These are phyloP conservation scores for Eucalyptus erythrocorys DNA, from an alignment of 345 rosid species.

Conservation along the genomic window DNA sequence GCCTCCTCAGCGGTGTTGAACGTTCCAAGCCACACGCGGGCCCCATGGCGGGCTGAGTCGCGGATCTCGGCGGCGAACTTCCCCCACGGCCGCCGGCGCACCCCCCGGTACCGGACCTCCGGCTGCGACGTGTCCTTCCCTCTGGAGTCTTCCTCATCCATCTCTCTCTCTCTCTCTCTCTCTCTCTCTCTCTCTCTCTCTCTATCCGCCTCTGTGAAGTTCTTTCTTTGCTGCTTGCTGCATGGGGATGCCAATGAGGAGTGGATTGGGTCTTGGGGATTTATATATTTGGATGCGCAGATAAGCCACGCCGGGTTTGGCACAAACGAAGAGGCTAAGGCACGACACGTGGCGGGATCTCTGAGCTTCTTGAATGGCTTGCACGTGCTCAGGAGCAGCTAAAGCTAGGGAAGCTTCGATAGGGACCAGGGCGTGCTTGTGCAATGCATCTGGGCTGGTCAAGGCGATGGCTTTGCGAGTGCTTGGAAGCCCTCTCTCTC, in stretches of 20 bases:
- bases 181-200: not conserved
- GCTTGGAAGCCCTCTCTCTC: not conserved
- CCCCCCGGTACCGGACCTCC: constrained; percentile 55
- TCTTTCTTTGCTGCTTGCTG: not conserved
- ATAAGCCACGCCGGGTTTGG: not conserved
- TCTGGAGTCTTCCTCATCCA: constrained; percentile 11
- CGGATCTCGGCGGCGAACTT: constrained; percentile 91
- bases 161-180: not conserved
- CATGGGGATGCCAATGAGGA: not conserved
- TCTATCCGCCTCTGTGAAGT: not conserved
- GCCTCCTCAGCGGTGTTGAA: constrained; percentile 88
- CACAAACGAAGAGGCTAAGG: not conserved
- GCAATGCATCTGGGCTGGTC: constrained; percentile 41
- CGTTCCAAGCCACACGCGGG: constrained; percentile 88
- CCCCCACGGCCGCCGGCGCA: constrained; percentile 86
- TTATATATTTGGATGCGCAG: not conserved
- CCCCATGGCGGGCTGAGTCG: constrained; percentile 61
- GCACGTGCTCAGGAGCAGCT: not conserved
- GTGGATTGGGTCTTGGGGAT: not conserved
- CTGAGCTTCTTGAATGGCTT: not conserved
- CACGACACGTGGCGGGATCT: constrained; percentile 1
- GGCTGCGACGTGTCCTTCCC: not conserved
- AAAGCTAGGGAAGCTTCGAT: constrained; percentile 6
- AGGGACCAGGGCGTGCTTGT: not conserved
- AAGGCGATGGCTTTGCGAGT: constrained; percentile 32